Evolutionary conservation across 129 eudicot species (phyloP).

Genomic region (Lonicera japonica): DNA sequence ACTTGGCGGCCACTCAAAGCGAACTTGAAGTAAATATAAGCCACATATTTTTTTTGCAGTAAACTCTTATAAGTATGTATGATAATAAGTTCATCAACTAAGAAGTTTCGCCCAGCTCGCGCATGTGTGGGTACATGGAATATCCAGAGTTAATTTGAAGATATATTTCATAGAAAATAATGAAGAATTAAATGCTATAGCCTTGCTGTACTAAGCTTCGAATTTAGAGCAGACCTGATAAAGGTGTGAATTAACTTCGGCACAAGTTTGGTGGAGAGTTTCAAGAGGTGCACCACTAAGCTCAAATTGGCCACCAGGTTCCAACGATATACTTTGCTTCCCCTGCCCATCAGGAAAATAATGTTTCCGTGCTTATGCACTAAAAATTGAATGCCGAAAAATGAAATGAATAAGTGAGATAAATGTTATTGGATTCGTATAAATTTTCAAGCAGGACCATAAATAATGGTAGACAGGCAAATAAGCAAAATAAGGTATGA

Average conservation of each 20-base stretch:
- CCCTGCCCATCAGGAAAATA: constrained; percentile 44
- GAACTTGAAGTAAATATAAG: background rate
- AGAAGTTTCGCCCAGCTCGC: too few relatives aligned
- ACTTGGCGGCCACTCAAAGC: background rate
- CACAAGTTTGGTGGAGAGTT: constrained; percentile 99
- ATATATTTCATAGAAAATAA: background rate
- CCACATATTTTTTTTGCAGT: background rate
- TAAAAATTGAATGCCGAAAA: background rate
- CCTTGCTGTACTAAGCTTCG: background rate
- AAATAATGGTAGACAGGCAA: background rate
- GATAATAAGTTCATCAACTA: too few relatives aligned
- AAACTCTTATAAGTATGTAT: too few relatives aligned
- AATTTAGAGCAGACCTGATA: constrained; percentile 64
- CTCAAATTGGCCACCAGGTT: constrained; percentile 99
- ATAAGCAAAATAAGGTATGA: background rate
- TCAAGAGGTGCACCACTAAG: constrained; percentile 99
- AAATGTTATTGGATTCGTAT: background rate
- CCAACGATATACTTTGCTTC: constrained; percentile 93
- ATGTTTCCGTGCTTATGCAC: background rate
- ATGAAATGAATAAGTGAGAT: background rate
- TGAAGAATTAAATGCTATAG: background rate
- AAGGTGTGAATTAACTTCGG: constrained; percentile 96
- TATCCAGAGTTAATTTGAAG: too few relatives aligned
- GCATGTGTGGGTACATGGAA: too few relatives aligned
- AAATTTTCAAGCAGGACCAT: background rate